A percentile compares a stretch with the other conserved stretches of the same genome.
These are phyloP conservation scores for Lathyrus oleraceus DNA, from an alignment of 306 rosid genomes.

Conservation along the genomic window DNA sequence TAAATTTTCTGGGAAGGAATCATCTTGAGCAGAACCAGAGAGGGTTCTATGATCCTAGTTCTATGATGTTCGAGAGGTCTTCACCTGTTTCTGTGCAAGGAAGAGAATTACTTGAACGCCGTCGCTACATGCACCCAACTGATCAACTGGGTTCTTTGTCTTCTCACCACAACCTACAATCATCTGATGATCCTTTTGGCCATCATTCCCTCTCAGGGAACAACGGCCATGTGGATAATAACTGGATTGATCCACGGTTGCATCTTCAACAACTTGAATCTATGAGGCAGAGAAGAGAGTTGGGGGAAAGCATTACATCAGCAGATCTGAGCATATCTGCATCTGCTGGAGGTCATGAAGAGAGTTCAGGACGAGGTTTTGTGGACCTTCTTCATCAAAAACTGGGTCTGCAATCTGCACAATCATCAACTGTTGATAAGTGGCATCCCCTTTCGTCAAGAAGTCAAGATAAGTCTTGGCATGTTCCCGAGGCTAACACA, in stretches of 20 bases:
- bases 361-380: constrained; percentile 48
- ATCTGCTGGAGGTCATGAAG: constrained; percentile 47
- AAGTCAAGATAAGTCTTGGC: constrained; percentile 49
- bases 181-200: constrained; percentile 50
- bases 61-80: constrained; percentile 61
- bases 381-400: constrained; percentile 56
- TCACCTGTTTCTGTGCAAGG: constrained; percentile 51
- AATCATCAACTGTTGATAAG: constrained; percentile 48
- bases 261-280: constrained; percentile 53
- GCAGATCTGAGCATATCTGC: constrained; percentile 48
- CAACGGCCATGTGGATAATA: constrained; percentile 52
- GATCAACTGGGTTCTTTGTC: constrained; percentile 49
- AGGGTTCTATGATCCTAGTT: constrained; percentile 54
- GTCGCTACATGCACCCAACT: constrained; percentile 38
- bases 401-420: constrained; percentile 44
- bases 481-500: constrained; percentile 45
- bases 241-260: constrained; percentile 43
- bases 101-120: constrained; percentile 52
- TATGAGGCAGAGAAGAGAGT: constrained; percentile 49
- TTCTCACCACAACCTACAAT: constrained; percentile 39
- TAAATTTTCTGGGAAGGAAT: constrained; percentile 57
- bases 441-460: constrained; percentile 55
- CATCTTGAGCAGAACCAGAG: constrained; percentile 50
- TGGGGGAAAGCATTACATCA: constrained; percentile 36
- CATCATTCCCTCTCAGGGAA: constrained; percentile 48